Evolutionary conservation across 495 filamentous ascomycete species (phyloP).

Genomic region (Lepraria neglecta): DNA sequence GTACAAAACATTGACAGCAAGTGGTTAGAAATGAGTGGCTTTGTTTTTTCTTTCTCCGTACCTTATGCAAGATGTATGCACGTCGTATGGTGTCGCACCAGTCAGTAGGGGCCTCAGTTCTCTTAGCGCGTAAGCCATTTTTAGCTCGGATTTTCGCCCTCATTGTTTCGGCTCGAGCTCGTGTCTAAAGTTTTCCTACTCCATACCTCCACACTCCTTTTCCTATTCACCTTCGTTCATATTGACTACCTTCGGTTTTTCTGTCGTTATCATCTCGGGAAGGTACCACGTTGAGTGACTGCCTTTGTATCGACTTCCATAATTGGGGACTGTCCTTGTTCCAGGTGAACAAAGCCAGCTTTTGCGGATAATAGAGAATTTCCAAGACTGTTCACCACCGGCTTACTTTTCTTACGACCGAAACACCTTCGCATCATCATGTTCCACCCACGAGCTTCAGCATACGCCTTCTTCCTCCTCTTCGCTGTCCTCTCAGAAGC

Average conservation of each 20-base stretch:
- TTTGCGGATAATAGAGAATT: background rate
- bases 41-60: background rate
- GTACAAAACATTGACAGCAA: background rate
- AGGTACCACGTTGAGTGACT: too few species aligned
- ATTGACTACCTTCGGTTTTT: constrained; percentile 1
- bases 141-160: too few species aligned
- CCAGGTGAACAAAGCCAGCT: background rate
- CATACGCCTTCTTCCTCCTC: constrained; percentile 10
- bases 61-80: too few species aligned
- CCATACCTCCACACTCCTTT: background rate
- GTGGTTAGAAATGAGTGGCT: too few species aligned
- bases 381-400: background rate
- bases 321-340: background rate
- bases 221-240: background rate
- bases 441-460: background rate
- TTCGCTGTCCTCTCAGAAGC: constrained; percentile 7
- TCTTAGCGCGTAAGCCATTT: too few species aligned
- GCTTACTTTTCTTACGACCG: background rate
- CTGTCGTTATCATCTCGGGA: constrained; percentile 11
- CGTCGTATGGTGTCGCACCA: too few species aligned
- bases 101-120: too few species aligned
- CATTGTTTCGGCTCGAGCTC: too few species aligned
- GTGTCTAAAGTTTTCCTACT: too few species aligned
- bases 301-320: background rate
- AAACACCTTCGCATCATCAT: constrained; percentile 1